Conservation (phyloP, 2,329 filamentous ascomycete genomes). For the Diplodia sapinea region DNA sequence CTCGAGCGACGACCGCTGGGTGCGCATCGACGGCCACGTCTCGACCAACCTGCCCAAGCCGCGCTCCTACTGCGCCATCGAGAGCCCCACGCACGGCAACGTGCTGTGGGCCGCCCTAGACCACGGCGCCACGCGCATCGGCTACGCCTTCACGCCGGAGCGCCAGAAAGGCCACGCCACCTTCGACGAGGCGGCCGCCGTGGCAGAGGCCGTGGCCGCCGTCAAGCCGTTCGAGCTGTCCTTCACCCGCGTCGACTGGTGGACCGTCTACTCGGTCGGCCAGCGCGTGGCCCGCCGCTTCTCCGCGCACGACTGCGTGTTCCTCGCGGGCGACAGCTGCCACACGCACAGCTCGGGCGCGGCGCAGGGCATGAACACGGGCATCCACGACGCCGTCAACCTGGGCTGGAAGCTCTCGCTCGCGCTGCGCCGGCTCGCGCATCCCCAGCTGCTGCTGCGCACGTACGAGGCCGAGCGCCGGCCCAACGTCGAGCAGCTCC, state of each 20-base stretch:
- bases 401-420: slow-evolving; percentile 62
- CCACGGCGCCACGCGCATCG: slow-evolving; percentile 60
- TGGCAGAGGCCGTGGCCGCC: slow-evolving; percentile 48
- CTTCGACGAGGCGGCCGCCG: slow-evolving; percentile 46
- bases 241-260: slow-evolving; percentile 53
- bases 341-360: slow-evolving; percentile 63
- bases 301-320: slow-evolving; percentile 52
- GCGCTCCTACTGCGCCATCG: slow-evolving; percentile 56
- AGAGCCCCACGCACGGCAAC: slow-evolving; percentile 60
- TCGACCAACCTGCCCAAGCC: slow-evolving; percentile 58
- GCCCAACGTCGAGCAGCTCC: slow-evolving; percentile 54
- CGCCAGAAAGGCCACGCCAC: slow-evolving; percentile 45
- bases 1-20: slow-evolving; percentile 59
- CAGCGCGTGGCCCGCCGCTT: slow-evolving; percentile 48
- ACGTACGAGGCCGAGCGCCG: slow-evolving; percentile 57
- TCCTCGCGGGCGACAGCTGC: slow-evolving; percentile 63
- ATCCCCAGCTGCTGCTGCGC: slow-evolving; percentile 53
- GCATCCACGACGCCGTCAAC: slow-evolving; percentile 61
- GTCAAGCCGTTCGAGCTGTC: slow-evolving; percentile 50
- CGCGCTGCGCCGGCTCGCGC: slow-evolving; percentile 50
- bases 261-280: slow-evolving; percentile 53
- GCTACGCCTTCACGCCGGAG: slow-evolving; percentile 58
- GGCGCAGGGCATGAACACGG: slow-evolving; percentile 65
- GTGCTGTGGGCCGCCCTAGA: slow-evolving; percentile 62
- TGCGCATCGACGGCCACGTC: slow-evolving; percentile 59